These are phyloP conservation scores for Fagopyrum tataricum DNA, from an alignment of 148 eudicot species.

Conservation along the genomic window DNA sequence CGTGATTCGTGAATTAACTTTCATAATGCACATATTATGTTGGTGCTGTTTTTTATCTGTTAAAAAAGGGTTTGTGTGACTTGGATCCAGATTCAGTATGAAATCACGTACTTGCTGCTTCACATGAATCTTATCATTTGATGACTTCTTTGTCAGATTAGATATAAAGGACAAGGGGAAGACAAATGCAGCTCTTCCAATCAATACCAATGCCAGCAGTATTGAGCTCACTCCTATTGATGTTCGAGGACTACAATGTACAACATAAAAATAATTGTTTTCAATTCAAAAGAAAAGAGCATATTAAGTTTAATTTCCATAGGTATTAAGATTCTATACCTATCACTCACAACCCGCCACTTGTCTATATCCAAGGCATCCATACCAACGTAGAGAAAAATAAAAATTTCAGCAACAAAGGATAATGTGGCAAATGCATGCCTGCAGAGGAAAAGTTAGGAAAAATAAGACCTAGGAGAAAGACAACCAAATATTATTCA, in stretches of 20 bases:
- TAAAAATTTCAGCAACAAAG: constrained; percentile 34
- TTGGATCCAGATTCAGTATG: not conserved
- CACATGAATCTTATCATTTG: constrained; percentile 41
- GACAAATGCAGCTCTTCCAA: constrained; percentile 80
- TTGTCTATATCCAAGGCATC: constrained; percentile 32
- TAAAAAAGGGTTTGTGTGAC: not conserved
- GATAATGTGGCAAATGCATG: constrained; percentile 46
- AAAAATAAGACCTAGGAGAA: not conserved
- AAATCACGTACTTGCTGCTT: constrained; percentile 49
- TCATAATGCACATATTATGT: not conserved
- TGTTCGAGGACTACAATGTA: constrained; percentile 43
- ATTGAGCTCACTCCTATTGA: constrained; percentile 52
- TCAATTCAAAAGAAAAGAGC: not conserved
- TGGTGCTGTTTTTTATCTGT: not conserved
- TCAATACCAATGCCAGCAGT: constrained; percentile 52
- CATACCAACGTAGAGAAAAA: constrained; percentile 41
- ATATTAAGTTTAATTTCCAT: not conserved
- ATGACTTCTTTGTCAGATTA: constrained; percentile 53
- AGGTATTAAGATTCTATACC: constrained; percentile 16
- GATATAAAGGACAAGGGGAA: constrained; percentile 70
- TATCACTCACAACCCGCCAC: constrained; percentile 33
- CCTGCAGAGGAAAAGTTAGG: constrained; percentile 25
- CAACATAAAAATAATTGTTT: not conserved
- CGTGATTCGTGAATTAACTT: not conserved
- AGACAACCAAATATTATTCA: not conserved